These are phyloP conservation scores for Xylaria hypoxylon DNA, from an alignment of 2,329 filamentous ascomycete genomes.

Conservation along the genomic window DNA sequence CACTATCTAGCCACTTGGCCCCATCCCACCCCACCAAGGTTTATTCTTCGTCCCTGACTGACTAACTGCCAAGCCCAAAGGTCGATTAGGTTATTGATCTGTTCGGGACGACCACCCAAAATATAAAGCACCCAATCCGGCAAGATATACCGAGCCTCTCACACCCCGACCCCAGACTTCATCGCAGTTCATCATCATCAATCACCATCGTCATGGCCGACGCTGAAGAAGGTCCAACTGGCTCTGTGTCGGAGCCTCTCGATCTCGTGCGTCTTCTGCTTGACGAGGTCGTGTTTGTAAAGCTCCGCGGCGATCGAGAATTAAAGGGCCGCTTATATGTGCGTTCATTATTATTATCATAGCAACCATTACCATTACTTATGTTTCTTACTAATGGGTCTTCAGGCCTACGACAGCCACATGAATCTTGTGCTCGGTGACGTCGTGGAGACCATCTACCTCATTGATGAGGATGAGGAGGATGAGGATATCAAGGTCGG, in stretches of 20 bases:
- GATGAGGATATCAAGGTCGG: slow-evolving; percentile 80
- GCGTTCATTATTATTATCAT: slow-evolving; percentile 52
- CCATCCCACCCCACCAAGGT: too few relatives aligned
- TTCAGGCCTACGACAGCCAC: slow-evolving; percentile 95
- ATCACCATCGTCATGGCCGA: slow-evolving; percentile 77
- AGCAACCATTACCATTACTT: neutral
- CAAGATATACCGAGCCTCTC: slow-evolving; percentile 8
- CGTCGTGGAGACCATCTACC: slow-evolving; percentile 96
- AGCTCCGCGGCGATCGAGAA: slow-evolving; percentile 94
- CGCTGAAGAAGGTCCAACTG: slow-evolving; percentile 76
- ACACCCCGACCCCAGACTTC: neutral
- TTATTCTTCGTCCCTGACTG: too few relatives aligned
- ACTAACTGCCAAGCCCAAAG: slow-evolving; percentile 26
- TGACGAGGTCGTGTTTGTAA: slow-evolving; percentile 97
- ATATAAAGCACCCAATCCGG: slow-evolving; percentile 7
- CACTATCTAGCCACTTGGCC: neutral
- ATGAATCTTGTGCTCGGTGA: slow-evolving; percentile 97
- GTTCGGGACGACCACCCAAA: slow-evolving; percentile 12
- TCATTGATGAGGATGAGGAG: slow-evolving; percentile 89
- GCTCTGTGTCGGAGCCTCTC: slow-evolving; percentile 89
- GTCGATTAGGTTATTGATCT: slow-evolving; percentile 13
- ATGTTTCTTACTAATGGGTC: slow-evolving; percentile 18
- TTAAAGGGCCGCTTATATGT: slow-evolving; percentile 96
- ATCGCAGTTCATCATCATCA: neutral
- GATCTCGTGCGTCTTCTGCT: slow-evolving; percentile 94